phyloP scores from a whole-genome alignment of 202 grass and related monocot species.

The Carex sylvatica region DNA sequence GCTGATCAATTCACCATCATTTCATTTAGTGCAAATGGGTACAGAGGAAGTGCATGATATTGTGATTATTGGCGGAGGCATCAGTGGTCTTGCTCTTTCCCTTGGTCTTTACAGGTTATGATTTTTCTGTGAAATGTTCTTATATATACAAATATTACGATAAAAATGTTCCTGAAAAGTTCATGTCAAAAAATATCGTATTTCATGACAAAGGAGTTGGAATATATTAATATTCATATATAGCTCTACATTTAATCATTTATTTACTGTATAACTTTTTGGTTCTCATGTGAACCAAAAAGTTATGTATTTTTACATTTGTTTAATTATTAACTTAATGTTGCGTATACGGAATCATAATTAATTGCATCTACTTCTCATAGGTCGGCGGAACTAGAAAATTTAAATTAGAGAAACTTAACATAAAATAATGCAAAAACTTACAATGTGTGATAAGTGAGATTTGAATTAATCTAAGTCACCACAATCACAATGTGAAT shows the following conservation, averaged over 20 bases:
- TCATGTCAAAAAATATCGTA: neutral
- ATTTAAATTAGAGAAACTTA: too few relatives aligned
- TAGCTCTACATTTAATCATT: neutral
- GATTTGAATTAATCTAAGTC: too few relatives aligned
- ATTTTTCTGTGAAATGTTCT: neutral
- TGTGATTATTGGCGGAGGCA: conserved; percentile 43
- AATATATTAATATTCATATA: neutral
- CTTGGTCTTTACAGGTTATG: conserved; percentile 37
- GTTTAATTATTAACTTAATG: too few relatives aligned
- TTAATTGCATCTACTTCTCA: too few relatives aligned
- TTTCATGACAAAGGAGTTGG: neutral
- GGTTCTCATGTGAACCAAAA: neutral
- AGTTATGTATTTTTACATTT: too few relatives aligned
- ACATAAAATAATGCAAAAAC: too few relatives aligned
- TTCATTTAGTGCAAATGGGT: neutral
- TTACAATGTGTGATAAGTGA: too few relatives aligned
- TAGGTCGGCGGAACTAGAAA: too few relatives aligned
- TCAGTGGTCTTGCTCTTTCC: conserved; percentile 47
- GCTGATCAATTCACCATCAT: too few relatives aligned
- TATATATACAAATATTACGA: too few relatives aligned
- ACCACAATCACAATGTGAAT: too few relatives aligned
- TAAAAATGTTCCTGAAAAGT: neutral
- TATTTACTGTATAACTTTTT: neutral
- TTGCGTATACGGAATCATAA: too few relatives aligned
- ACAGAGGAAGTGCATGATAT: conserved; percentile 33